Evolutionary conservation across 1,284 basidiomycete species (phyloP), one percentile per base, ranked within the genome.

Genomic region (Rhodotorula sp.): DNA sequence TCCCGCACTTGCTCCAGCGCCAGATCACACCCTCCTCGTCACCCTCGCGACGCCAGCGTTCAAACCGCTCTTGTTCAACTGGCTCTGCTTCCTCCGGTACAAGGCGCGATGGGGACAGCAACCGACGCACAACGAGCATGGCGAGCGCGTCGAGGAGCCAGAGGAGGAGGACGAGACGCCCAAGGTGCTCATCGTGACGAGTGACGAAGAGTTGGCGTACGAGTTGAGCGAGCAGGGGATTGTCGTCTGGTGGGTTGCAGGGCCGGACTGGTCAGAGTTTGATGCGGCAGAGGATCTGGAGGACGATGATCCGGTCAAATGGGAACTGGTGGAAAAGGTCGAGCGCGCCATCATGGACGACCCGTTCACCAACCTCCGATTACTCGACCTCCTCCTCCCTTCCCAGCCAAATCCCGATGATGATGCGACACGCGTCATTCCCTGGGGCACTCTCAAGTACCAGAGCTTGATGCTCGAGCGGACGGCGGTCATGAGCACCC

Each of bases 31-130:
- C 5, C 71, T 76, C 47, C 55, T 73, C 67, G 67, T 74, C 56
- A 76, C 75, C 4, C 63, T 74, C 48, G 75, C 75, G 4, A 76
- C 75, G 0, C 63, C 71, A 39, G 72, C 70, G 24, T 76, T 76
- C 73, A 67, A 77, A 59, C 70, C 67, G 48, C 59, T 74, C 32
- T 64, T 77, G 34, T 67, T 68, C 72, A 73, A 76, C 72, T 71
- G 72, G 63, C 70, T 77, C 52, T 72, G 74, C 68, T 74, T 74
- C 63, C 58, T 77, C 62, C 69, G 68, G 20, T 54, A 71, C 64
- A 59, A 61, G 30, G 73, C 73, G 4, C 56, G 63, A n/a, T 74
- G 73, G 73, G 73, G 64, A 1, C 49, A 62, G 24, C 49, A 44
- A 15, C 34, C 70, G 9, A 36, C 57, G 6, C 59, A 56, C 68